These are phyloP conservation scores for Acanthamoeba culbertsoni DNA, from an alignment of 208 protist genomes.

Conservation along the genomic window DNA sequence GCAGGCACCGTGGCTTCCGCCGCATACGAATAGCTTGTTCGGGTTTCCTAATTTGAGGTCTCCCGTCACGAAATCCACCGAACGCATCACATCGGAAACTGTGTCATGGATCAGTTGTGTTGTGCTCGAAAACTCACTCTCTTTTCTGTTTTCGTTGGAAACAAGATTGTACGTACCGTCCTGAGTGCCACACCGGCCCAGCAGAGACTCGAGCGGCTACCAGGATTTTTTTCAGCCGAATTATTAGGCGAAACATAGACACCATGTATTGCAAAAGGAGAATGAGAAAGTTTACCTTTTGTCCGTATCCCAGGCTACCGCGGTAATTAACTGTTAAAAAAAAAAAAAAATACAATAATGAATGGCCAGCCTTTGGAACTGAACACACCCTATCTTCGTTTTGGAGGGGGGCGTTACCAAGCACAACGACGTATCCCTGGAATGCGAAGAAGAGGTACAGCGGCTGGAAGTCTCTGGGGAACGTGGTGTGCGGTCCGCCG, in stretches of 20 bases:
- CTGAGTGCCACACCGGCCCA: neutral
- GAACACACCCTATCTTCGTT: neutral
- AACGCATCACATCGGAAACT: neutral
- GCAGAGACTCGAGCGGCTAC: neutral
- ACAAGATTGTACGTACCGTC: neutral
- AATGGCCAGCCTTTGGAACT: neutral
- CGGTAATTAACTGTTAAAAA: neutral
- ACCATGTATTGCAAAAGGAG: neutral
- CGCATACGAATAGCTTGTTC: neutral
- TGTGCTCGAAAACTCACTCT: neutral
- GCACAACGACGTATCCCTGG: neutral
- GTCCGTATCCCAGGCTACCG: neutral
- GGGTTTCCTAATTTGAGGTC: neutral
- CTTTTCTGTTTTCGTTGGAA: neutral
- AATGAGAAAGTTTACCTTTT: neutral
- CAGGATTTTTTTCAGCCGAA: neutral
- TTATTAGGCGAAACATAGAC: neutral
- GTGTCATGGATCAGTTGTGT: neutral
- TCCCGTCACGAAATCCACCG: neutral
- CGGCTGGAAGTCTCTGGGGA: neutral
- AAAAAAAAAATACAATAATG: neutral
- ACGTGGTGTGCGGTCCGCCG: neutral
- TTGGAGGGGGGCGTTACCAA: neutral
- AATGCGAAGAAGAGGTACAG: conserved; percentile 9
- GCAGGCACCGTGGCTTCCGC: neutral